Evolutionary conservation across 257 asterid genomes (phyloP).

Genomic region (Solanum infundibuliforme): DNA sequence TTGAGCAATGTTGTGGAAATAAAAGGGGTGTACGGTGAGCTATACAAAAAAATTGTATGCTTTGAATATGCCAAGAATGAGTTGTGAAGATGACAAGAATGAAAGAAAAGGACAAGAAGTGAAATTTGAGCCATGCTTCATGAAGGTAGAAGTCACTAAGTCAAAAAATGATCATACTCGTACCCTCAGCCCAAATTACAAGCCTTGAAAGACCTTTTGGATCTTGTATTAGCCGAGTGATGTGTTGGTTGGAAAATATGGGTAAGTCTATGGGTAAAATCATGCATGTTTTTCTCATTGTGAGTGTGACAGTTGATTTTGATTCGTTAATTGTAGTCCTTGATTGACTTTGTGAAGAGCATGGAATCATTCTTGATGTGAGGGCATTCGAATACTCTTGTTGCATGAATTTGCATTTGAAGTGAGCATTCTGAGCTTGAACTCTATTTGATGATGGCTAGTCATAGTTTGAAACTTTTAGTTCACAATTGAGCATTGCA

Average conservation of each 20-base stretch:
- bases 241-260: not conserved
- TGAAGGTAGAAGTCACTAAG: not conserved
- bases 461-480: not conserved
- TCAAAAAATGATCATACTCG: not conserved
- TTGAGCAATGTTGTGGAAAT: not conserved
- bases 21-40: not conserved
- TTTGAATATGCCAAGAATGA: not conserved
- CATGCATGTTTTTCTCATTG: not conserved
- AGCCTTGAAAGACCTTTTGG: not conserved
- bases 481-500: not conserved
- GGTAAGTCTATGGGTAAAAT: not conserved
- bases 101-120: not conserved
- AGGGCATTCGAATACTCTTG: too few species aligned
- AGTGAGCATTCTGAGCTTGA: not conserved
- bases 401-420: too few species aligned
- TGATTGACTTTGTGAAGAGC: not conserved
- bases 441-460: not conserved
- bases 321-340: not conserved
- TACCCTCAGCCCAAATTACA: not conserved
- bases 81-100: not conserved
- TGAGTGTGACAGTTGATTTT: not conserved
- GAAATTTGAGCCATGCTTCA: not conserved
- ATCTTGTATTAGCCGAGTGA: not conserved
- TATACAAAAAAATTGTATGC: not conserved
- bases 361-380: not conserved